A percentile compares a stretch with the other conserved stretches of the same genome.
Evolutionary conservation across 2,329 filamentous ascomycete genomes (phyloP).

Genomic region (Aspergillus floridensis): DNA sequence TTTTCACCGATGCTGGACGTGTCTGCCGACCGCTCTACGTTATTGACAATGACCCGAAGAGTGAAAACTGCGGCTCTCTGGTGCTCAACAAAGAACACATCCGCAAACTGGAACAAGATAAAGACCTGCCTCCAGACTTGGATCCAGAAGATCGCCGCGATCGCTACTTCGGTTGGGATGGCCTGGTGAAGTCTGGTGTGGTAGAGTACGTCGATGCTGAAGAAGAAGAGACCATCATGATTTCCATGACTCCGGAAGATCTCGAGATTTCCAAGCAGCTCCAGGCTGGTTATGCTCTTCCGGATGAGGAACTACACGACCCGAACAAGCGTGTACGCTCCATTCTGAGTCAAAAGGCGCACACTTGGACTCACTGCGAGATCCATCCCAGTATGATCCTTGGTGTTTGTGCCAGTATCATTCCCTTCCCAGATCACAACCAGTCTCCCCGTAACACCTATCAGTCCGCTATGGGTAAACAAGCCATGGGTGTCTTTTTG

Average conservation of each 20-base stretch:
- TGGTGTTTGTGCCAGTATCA: conserved; percentile 97
- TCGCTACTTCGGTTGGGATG: conserved; percentile 80
- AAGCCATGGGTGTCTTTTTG: conserved; percentile 98
- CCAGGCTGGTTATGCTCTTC: conserved; percentile 62
- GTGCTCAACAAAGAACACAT: conserved; percentile 84
- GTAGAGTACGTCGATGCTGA: conserved; percentile 97
- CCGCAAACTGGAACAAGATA: conserved; percentile 69
- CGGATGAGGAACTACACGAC: conserved; percentile 64
- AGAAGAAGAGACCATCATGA: conserved; percentile 98
- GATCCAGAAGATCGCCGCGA: conserved; percentile 58
- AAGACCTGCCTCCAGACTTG: conserved; percentile 60
- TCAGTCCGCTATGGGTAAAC: conserved; percentile 99
- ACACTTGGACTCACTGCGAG: conserved; percentile 96
- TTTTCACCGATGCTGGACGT: conserved; percentile 94
- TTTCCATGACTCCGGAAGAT: conserved; percentile 97
- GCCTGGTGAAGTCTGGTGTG: conserved; percentile 76
- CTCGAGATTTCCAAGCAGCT: conserved; percentile 72
- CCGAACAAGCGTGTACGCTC: conserved; percentile 85
- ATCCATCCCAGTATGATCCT: conserved; percentile 99
- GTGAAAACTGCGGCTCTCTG: conserved; percentile 71
- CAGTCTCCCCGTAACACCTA: conserved; percentile 98
- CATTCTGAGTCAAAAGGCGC: conserved; percentile 78
- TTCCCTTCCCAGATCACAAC: conserved; percentile 99
- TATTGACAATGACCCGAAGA: conserved; percentile 78
- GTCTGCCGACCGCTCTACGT: conserved; percentile 93